phyloP scores from a whole-genome alignment of 2,329 filamentous ascomycete species.

The Hymenoscyphus fraxineus region DNA sequence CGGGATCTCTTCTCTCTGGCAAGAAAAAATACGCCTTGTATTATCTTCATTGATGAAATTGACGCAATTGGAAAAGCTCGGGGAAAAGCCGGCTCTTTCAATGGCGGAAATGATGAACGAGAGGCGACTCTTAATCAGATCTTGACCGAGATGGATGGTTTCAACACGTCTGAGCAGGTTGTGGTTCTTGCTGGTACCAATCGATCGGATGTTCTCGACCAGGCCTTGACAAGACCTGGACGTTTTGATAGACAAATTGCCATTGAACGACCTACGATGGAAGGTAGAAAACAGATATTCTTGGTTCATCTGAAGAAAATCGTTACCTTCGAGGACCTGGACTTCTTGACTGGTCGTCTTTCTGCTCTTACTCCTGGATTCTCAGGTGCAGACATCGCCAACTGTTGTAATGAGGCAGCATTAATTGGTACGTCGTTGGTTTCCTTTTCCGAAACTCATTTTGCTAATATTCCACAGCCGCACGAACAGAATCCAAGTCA shows the following conservation, averaged over 20 bases:
- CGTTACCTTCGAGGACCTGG: conserved; percentile 84
- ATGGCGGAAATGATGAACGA: conserved; percentile 92
- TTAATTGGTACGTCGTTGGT: conserved; percentile 71
- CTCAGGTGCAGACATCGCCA: conserved; percentile 95
- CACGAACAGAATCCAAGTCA: conserved; percentile 72
- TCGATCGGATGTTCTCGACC: conserved; percentile 88
- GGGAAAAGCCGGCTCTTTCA: conserved; percentile 71
- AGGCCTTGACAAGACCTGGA: conserved; percentile 92
- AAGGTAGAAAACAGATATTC: conserved; percentile 94
- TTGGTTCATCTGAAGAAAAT: conserved; percentile 92
- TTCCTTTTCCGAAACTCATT: not conserved
- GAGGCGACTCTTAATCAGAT: conserved; percentile 98
- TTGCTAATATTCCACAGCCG: conserved; percentile 59
- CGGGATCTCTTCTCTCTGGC: conserved; percentile 92
- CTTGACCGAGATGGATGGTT: conserved; percentile 97
- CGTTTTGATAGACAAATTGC: conserved; percentile 96
- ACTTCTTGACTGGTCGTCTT: conserved; percentile 82
- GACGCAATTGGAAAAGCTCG: conserved; percentile 94
- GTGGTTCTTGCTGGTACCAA: conserved; percentile 97
- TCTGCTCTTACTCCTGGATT: conserved; percentile 93
- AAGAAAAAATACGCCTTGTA: conserved; percentile 93
- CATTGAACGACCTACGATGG: conserved; percentile 95
- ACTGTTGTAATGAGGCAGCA: conserved; percentile 96
- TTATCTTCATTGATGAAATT: conserved; percentile 99
- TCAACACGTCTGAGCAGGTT: conserved; percentile 94